A percentile compares a stretch with the other conserved stretches of the same genome.
These are phyloP conservation scores for Pythium dissotocum DNA, from an alignment of 352 stramenopile species.

Conservation along the genomic window DNA sequence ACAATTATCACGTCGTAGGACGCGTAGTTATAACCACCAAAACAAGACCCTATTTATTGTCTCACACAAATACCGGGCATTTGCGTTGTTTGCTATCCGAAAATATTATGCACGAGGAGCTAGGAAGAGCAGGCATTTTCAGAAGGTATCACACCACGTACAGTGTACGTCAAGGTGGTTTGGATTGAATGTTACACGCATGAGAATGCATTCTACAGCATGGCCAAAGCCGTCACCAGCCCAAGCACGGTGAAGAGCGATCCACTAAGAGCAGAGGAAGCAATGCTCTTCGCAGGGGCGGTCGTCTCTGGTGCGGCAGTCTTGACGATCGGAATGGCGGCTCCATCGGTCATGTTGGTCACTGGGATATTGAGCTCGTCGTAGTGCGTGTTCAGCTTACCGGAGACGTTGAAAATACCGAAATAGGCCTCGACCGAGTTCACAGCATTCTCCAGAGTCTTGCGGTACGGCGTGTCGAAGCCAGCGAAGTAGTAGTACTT, in stretches of 20 bases:
- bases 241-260: not conserved
- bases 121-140: too few species aligned
- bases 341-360: constrained; percentile 22
- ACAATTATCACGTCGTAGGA: too few species aligned
- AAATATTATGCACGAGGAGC: too few species aligned
- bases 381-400: constrained; percentile 66
- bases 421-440: constrained; percentile 74
- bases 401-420: constrained; percentile 66
- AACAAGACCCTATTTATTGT: too few species aligned
- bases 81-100: too few species aligned
- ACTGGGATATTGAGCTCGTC: constrained; percentile 36
- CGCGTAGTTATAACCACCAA: too few species aligned
- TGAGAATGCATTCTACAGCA: not conserved
- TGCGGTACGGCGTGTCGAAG: constrained; percentile 82
- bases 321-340: constrained; percentile 6
- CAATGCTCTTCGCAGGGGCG: not conserved
- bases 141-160: too few species aligned
- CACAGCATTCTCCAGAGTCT: constrained; percentile 39
- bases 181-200: not conserved
- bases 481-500: constrained; percentile 89
- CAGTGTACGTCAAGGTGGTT: not conserved
- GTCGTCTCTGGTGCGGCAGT: not conserved
- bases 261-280: not conserved
- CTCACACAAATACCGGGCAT: too few species aligned
- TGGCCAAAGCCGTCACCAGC: not conserved